Conservation (phyloP, 306 rosid genomes). For the Cyclanthera cordifolia region DNA sequence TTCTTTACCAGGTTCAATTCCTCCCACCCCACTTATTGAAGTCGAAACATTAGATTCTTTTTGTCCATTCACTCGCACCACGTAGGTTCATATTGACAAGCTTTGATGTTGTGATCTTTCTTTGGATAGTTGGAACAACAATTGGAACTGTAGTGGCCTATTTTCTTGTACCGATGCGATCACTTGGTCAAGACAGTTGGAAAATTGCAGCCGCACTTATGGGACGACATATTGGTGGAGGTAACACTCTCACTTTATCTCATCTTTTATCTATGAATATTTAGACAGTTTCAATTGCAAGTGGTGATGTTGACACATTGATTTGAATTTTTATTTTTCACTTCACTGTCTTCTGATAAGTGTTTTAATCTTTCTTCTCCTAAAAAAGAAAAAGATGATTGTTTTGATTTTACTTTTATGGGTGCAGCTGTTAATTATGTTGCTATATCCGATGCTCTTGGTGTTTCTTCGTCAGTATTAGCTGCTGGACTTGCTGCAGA, state of each 20-base stretch:
- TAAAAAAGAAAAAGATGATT: too few relatives aligned
- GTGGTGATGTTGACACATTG: neutral
- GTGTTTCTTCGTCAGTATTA: constrained; percentile 36
- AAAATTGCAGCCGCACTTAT: constrained; percentile 74
- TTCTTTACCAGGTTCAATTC: too few relatives aligned
- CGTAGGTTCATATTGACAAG: neutral
- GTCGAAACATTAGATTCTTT: neutral
- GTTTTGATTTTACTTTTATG: neutral
- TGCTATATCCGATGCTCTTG: constrained; percentile 57
- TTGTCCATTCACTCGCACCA: neutral
- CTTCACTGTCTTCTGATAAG: neutral
- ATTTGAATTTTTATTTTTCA: neutral
- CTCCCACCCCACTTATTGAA: too few relatives aligned
- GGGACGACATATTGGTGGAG: constrained; percentile 84
- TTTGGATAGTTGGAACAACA: constrained; percentile 48
- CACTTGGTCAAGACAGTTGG: constrained; percentile 77
- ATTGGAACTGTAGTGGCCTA: constrained; percentile 61
- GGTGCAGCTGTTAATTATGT: constrained; percentile 60
- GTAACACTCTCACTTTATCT: constrained; percentile 23
- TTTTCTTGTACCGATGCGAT: constrained; percentile 56
- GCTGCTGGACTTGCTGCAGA: constrained; percentile 77
- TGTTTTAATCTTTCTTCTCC: constrained; percentile 2
- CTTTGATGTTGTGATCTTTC: neutral
- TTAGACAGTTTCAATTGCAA: neutral
- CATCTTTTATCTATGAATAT: neutral